phyloP scores from a whole-genome alignment of 192 early-diverging fungal genomes.

The Funneliformis geosporum region DNA sequence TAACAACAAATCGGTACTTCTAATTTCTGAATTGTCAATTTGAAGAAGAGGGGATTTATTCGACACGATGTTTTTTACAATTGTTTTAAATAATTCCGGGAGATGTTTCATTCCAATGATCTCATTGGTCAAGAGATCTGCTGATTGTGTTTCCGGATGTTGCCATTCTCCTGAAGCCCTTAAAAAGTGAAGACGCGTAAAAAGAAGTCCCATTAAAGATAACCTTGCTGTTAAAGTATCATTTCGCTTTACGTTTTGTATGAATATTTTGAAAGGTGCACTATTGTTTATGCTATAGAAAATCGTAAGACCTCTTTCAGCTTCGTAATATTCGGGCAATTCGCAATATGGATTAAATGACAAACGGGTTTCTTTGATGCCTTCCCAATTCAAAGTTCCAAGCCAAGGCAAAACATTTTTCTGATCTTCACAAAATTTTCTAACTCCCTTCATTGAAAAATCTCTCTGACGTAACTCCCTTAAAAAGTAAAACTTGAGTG shows the following conservation, averaged over 20 bases:
- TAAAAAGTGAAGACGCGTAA: background rate
- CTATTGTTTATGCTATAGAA: background rate
- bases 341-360: conserved; percentile 28
- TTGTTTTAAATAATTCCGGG: conserved; percentile 1
- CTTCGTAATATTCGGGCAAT: background rate
- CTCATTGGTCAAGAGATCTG: background rate
- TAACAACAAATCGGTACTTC: conserved; percentile 9
- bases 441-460: conserved; percentile 20
- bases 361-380: background rate
- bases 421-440: conserved; percentile 17
- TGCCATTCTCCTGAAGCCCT: background rate
- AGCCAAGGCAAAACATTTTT: conserved; percentile 25
- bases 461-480: background rate
- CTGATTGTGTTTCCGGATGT: background rate
- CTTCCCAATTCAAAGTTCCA: conserved; percentile 18
- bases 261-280: background rate
- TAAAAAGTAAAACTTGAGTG: conserved; percentile 32
- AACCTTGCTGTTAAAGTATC: background rate
- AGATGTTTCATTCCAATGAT: background rate
- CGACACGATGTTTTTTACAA: background rate
- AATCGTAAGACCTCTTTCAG: background rate
- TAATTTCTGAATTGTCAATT: background rate
- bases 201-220: conserved; percentile 19
- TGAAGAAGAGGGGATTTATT: conserved; percentile 17
- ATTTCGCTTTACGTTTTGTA: background rate